Conservation (phyloP, 306 rosid genomes). For the Alnus glutinosa region DNA sequence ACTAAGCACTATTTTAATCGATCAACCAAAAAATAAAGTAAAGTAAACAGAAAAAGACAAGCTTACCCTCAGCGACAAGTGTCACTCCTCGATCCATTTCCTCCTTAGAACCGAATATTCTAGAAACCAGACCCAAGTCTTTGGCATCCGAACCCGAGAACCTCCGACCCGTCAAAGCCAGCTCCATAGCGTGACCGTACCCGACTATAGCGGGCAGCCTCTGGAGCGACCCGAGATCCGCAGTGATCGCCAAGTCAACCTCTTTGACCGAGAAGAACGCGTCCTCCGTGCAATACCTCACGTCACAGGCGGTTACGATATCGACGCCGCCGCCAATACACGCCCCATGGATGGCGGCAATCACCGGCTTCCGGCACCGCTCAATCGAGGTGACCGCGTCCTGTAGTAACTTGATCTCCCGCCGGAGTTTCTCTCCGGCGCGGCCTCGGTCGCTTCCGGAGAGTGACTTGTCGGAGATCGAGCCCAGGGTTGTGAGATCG, state of each 20-base stretch:
- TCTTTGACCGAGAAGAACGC: slow-evolving; percentile 88
- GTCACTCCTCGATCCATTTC: slow-evolving; percentile 50
- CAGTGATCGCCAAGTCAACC: slow-evolving; percentile 79
- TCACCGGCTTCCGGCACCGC: slow-evolving; percentile 85
- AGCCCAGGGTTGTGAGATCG: slow-evolving; percentile 46
- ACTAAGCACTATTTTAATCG: too few relatives aligned
- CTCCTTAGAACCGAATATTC: slow-evolving; percentile 44
- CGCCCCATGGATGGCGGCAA: slow-evolving; percentile 71
- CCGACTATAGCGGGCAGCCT: slow-evolving; percentile 78
- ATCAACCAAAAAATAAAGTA: not conserved
- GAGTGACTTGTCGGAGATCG: slow-evolving; percentile 1
- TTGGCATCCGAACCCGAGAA: slow-evolving; percentile 77
- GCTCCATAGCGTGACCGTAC: slow-evolving; percentile 69
- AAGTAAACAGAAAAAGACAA: not conserved
- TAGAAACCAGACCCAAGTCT: slow-evolving; percentile 65
- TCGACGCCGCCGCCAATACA: slow-evolving; percentile 86
- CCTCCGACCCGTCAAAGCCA: slow-evolving; percentile 79
- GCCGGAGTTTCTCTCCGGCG: slow-evolving; percentile 62
- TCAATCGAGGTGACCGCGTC: slow-evolving; percentile 73
- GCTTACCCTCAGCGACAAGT: slow-evolving; percentile 54
- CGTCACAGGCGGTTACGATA: slow-evolving; percentile 74
- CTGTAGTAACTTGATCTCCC: slow-evolving; percentile 62
- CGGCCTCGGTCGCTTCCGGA: slow-evolving; percentile 45
- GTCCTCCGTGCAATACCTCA: slow-evolving; percentile 66
- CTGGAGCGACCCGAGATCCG: slow-evolving; percentile 88